Percentiles rank a stretch among this genome's conserved stretches.
These are phyloP conservation scores for Fusarium pininemorale DNA, from an alignment of 2,329 filamentous ascomycete genomes.

Conservation along the genomic window DNA sequence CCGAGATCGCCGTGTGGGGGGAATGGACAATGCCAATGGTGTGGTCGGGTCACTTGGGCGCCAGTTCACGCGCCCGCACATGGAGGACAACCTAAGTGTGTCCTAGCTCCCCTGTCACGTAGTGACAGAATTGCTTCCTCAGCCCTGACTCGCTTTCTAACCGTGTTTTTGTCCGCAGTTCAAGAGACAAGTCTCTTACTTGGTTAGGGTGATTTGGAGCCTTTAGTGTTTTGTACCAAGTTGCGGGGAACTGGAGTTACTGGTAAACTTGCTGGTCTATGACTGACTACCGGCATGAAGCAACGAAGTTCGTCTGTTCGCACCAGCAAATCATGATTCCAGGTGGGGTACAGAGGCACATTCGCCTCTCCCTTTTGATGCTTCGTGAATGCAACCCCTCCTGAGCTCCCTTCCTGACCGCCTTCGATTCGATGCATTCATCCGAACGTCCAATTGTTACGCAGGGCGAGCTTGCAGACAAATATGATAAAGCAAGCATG, in stretches of 20 bases:
- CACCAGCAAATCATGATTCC: slow-evolving; percentile 1
- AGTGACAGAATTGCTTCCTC: slow-evolving; percentile 34
- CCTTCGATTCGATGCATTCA: slow-evolving; percentile 33
- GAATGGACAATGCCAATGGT: slow-evolving; percentile 20
- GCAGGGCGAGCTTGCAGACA: slow-evolving; percentile 32
- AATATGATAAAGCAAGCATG: slow-evolving; percentile 35
- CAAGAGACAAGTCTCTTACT: slow-evolving; percentile 5
- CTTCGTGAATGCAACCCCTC: slow-evolving; percentile 37
- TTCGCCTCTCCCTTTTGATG: slow-evolving; percentile 8
- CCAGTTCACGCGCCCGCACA: slow-evolving; percentile 31
- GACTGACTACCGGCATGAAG: slow-evolving; percentile 24
- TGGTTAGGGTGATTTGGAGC: slow-evolving; percentile 4
- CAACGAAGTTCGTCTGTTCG: neutral
- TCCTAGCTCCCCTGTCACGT: slow-evolving; percentile 36
- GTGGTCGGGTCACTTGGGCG: slow-evolving; percentile 27
- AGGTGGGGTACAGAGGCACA: slow-evolving; percentile 19
- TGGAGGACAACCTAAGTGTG: slow-evolving; percentile 16
- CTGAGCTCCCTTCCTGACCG: slow-evolving; percentile 33
- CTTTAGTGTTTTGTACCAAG: slow-evolving; percentile 4
- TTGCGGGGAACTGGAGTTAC: slow-evolving; percentile 21
- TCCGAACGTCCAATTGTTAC: slow-evolving; percentile 38
- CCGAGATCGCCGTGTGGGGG: slow-evolving; percentile 29
- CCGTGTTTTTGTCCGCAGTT: slow-evolving; percentile 17
- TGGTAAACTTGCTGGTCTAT: slow-evolving; percentile 5
- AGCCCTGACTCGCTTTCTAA: slow-evolving; percentile 36